Conservation (phyloP, 495 filamentous ascomycete species). For the Trichoderma reesei region DNA sequence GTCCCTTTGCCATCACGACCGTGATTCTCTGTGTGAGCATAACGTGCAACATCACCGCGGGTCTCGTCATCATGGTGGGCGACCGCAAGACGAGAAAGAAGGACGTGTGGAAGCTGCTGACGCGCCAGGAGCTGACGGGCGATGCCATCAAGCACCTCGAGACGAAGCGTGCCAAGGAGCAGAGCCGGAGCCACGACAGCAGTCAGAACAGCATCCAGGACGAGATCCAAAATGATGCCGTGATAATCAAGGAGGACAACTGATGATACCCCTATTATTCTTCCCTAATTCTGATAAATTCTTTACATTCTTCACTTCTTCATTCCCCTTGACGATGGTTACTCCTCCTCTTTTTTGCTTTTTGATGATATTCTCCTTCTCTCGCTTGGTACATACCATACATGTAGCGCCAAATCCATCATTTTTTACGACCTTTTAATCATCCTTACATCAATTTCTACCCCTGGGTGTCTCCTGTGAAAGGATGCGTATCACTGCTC, state of each 20-base stretch:
- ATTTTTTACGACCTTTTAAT: too few relatives aligned
- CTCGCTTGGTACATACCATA: too few relatives aligned
- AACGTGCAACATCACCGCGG: conserved; percentile 58
- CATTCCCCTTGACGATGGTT: neutral
- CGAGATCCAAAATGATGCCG: neutral
- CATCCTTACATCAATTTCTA: too few relatives aligned
- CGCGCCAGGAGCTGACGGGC: conserved; percentile 60
- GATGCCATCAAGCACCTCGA: conserved; percentile 63
- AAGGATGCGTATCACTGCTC: too few relatives aligned
- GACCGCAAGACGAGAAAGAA: conserved; percentile 67
- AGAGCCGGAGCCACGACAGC: conserved; percentile 7
- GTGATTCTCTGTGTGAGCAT: conserved; percentile 72
- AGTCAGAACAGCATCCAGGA: neutral
- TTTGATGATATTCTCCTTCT: too few relatives aligned
- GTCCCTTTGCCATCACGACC: conserved; percentile 62
- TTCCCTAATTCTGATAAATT: neutral
- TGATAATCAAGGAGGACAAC: neutral
- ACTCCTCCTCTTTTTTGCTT: too few relatives aligned
- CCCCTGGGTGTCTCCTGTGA: too few relatives aligned
- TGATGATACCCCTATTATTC: too few relatives aligned
- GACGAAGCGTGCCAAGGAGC: conserved; percentile 47
- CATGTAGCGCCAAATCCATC: too few relatives aligned
- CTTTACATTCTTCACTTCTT: neutral
- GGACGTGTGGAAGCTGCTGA: conserved; percentile 66
- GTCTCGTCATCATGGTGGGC: conserved; percentile 61